These are phyloP conservation scores for Berkeleyomyces basicola DNA, from an alignment of 2,329 filamentous ascomycete species.

Conservation along the genomic window DNA sequence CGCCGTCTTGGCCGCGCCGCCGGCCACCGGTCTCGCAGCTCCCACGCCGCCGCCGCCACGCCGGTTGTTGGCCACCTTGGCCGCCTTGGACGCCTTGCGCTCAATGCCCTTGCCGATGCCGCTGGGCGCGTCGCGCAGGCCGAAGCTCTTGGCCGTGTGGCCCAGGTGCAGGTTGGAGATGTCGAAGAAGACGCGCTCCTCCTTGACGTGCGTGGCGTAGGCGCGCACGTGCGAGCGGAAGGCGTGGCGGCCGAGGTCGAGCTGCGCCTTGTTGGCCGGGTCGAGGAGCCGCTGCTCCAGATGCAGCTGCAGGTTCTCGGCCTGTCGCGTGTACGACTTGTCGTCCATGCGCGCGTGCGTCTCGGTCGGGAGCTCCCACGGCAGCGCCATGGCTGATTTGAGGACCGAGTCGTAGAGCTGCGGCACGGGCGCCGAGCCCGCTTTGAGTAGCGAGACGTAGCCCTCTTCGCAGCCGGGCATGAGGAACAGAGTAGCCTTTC, in stretches of 20 bases:
- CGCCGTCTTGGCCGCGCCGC: constrained; percentile 24
- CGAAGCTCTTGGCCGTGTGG: constrained; percentile 88
- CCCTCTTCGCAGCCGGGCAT: constrained; percentile 83
- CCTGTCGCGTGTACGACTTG: constrained; percentile 31
- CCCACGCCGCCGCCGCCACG: neutral
- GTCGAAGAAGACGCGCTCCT: constrained; percentile 76
- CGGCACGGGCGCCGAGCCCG: constrained; percentile 29
- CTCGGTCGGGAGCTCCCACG: constrained; percentile 52
- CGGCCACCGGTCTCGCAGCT: constrained; percentile 9
- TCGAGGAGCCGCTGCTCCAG: constrained; percentile 42
- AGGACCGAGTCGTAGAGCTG: constrained; percentile 38
- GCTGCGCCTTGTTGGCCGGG: constrained; percentile 38
- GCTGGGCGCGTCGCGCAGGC: constrained; percentile 70
- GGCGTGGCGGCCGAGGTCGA: constrained; percentile 68
- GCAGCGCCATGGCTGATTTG: constrained; percentile 47
- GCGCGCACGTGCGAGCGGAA: constrained; percentile 88
- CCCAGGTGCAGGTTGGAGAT: constrained; percentile 83
- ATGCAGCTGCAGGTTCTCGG: constrained; percentile 42
- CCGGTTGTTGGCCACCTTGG: constrained; percentile 17
- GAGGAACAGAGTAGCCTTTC: constrained; percentile 76
- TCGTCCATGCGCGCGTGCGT: constrained; percentile 37
- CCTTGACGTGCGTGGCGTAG: constrained; percentile 82
- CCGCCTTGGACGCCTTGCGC: constrained; percentile 25
- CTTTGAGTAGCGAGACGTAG: constrained; percentile 59
- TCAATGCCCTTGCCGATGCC: constrained; percentile 51